phyloP scores from a whole-genome alignment of 306 rosid genomes.

The Prunus persica region Prunus_persica_NCBIv2 NC_034010.1:928501-929000 shows the following conservation, averaged over 20 bases:
- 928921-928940: constrained; percentile 37
- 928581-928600: constrained; percentile 83
- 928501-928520: constrained; percentile 34
- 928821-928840: constrained; percentile 82
- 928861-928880: constrained; percentile 81
- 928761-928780: constrained; percentile 40
- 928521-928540: constrained; percentile 62
- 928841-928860: constrained; percentile 66
- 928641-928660: constrained; percentile 33
- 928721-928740: constrained; percentile 32
- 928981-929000: constrained; percentile 28
- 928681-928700: constrained; percentile 63
- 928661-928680: constrained; percentile 39
- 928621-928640: constrained; percentile 62
- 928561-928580: constrained; percentile 93
- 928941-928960: constrained; percentile 26
- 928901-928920: constrained; percentile 40
- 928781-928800: constrained; percentile 61
- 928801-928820: constrained; percentile 90
- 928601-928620: constrained; percentile 87
- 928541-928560: constrained; percentile 90
- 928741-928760: constrained; percentile 14
- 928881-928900: constrained; percentile 64
- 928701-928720: constrained; percentile 72
- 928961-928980: constrained; percentile 26